phyloP scores from a whole-genome alignment of 768 basidiomycete species.

The Rhizopogon roseolus region DNA sequence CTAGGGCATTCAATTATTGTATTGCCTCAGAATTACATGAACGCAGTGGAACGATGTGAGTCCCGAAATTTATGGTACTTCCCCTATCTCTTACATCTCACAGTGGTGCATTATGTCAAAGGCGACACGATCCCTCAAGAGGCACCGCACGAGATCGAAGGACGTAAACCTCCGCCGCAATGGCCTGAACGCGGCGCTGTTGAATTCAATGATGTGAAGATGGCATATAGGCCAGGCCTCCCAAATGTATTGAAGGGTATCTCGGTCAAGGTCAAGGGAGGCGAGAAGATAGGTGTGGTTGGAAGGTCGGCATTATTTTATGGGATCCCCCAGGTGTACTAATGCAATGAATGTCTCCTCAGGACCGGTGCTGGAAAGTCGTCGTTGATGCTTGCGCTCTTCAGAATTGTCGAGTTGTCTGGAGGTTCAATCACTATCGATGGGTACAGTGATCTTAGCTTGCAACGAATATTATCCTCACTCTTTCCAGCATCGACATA shows the following conservation, averaged over 20 bases:
- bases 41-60: conserved; percentile 56
- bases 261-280: conserved; percentile 49
- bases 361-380: conserved; percentile 51
- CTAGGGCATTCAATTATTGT: neutral
- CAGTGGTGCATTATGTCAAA: conserved; percentile 53
- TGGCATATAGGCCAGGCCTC: conserved; percentile 68
- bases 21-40: conserved; percentile 53
- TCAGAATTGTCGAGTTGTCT: conserved; percentile 64
- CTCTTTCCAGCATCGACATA: conserved; percentile 50
- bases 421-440: conserved; percentile 61
- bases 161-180: conserved; percentile 28
- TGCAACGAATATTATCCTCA: neutral
- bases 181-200: conserved; percentile 67
- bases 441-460: conserved; percentile 31
- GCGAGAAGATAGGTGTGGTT: conserved; percentile 78
- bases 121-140: conserved; percentile 55
- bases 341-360: neutral
- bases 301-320: conserved; percentile 35
- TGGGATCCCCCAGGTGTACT: neutral
- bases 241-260: conserved; percentile 68
- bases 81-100: neutral
- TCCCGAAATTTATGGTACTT: neutral
- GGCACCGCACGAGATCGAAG: conserved; percentile 55
- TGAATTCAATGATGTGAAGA: conserved; percentile 52
- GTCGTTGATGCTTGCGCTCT: conserved; percentile 29